A percentile compares a stretch with the other conserved stretches of the same genome.
phyloP scores from a whole-genome alignment of 148 eudicot genomes.

The Rhododendron vialii region DNA sequence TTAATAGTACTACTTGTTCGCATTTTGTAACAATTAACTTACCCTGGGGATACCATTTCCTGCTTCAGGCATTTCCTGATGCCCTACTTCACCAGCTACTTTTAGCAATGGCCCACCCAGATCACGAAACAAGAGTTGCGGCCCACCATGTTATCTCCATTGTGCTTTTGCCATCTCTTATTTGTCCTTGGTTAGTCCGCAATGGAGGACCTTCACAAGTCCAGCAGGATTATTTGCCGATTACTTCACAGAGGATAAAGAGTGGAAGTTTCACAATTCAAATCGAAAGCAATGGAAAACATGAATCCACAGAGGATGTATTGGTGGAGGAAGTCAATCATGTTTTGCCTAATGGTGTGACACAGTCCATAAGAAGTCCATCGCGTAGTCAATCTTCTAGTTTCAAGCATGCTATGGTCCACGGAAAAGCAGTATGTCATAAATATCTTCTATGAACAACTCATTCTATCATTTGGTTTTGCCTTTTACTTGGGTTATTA shows the following conservation, averaged over 20 bases:
- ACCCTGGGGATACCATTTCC: constrained; percentile 12
- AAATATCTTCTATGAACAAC: neutral
- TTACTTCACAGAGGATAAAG: constrained; percentile 14
- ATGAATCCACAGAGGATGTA: constrained; percentile 12
- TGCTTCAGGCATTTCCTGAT: constrained; percentile 73
- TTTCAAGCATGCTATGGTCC: constrained; percentile 51
- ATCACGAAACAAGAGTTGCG: constrained; percentile 64
- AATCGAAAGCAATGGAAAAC: constrained; percentile 33
- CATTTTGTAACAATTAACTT: constrained; percentile 6
- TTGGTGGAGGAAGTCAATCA: constrained; percentile 24
- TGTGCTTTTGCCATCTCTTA: constrained; percentile 70
- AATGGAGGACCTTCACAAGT: constrained; percentile 23
- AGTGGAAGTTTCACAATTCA: constrained; percentile 35
- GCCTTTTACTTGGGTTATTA: neutral
- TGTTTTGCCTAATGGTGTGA: constrained; percentile 21
- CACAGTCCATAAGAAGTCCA: constrained; percentile 22
- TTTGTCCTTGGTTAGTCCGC: constrained; percentile 41
- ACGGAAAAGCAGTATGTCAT: constrained; percentile 48
- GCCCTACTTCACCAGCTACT: constrained; percentile 83
- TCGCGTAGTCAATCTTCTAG: constrained; percentile 37
- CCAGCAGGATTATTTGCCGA: constrained; percentile 14
- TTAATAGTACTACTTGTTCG: neutral
- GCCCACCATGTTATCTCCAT: constrained; percentile 64
- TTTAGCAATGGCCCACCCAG: constrained; percentile 78
- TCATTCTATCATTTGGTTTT: neutral